Evolutionary conservation across 2,329 filamentous ascomycete species (phyloP).

Genomic region (Aspergillus floridensis): DNA sequence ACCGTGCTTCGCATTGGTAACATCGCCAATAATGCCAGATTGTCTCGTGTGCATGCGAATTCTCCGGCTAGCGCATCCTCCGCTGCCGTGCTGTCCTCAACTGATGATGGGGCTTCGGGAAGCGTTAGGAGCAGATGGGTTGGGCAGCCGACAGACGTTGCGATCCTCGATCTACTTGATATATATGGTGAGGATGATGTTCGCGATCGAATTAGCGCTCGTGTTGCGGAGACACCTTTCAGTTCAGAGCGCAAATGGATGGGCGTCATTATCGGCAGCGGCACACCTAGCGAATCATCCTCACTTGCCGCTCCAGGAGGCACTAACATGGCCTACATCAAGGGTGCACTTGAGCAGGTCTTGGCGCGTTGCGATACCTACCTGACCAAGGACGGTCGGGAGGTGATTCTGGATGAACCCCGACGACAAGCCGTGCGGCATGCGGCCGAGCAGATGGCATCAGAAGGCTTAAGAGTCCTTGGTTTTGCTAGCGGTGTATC

Average conservation of each 20-base stretch:
- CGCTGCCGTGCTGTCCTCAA: constrained; percentile 81
- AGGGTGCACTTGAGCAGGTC: constrained; percentile 87
- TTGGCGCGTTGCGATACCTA: constrained; percentile 87
- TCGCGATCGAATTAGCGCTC: constrained; percentile 77
- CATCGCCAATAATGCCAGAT: constrained; percentile 88
- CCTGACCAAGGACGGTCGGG: constrained; percentile 77
- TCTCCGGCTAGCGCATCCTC: constrained; percentile 68
- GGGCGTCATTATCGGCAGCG: constrained; percentile 78
- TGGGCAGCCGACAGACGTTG: constrained; percentile 94
- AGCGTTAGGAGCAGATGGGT: constrained; percentile 83
- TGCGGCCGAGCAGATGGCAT: constrained; percentile 82
- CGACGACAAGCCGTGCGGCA: constrained; percentile 70
- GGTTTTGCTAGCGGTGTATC: constrained; percentile 86
- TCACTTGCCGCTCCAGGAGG: constrained; percentile 47
- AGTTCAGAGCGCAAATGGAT: constrained; percentile 99
- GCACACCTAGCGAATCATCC: constrained; percentile 50
- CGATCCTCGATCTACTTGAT: constrained; percentile 91
- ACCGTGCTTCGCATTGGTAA: constrained; percentile 89
- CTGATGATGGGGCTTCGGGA: constrained; percentile 60
- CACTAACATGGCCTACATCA: constrained; percentile 87
- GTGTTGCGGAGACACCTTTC: constrained; percentile 84
- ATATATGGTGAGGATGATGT: constrained; percentile 88
- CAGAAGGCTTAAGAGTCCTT: constrained; percentile 83
- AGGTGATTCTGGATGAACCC: constrained; percentile 77
- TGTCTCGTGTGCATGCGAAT: constrained; percentile 70